Evolutionary conservation across 768 basidiomycete species (phyloP).

Genomic region (Hygrophoropsis aurantiaca): DNA sequence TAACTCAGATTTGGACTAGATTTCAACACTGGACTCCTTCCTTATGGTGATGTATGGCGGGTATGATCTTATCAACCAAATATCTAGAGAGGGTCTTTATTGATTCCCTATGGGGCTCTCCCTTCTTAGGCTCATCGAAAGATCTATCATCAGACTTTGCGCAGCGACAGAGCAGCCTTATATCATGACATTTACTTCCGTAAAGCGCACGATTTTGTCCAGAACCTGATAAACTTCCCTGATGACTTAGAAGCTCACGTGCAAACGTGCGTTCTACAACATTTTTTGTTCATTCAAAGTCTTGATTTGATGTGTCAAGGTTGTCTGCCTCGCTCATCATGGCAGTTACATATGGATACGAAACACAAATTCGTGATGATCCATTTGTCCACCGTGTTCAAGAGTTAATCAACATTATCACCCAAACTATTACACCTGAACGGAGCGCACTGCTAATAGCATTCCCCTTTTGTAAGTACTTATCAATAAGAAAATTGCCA

Average conservation of each 20-base stretch:
- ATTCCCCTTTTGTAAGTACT: background rate
- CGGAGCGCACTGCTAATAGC: background rate
- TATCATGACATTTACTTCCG: background rate
- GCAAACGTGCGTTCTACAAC: background rate
- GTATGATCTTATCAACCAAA: no score
- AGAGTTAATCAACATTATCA: background rate
- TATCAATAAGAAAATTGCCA: no score
- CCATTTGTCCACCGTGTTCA: background rate
- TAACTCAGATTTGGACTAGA: background rate
- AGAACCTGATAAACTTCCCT: background rate
- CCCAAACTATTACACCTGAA: background rate
- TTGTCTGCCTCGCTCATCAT: background rate
- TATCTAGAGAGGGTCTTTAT: no score
- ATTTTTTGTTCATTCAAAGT: background rate
- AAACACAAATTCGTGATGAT: background rate
- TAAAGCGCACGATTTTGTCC: background rate
- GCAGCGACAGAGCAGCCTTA: background rate
- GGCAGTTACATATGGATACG: background rate
- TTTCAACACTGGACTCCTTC: slow-evolving; percentile 4
- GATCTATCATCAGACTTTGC: background rate
- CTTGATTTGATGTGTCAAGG: no score
- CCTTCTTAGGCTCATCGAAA: background rate
- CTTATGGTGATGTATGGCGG: slow-evolving; percentile 16
- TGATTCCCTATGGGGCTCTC: no score
- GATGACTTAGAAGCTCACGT: background rate